Base-by-base conservation (phyloP, 106 monocot genomes). In the Dendrobium huoshanense region DNA sequence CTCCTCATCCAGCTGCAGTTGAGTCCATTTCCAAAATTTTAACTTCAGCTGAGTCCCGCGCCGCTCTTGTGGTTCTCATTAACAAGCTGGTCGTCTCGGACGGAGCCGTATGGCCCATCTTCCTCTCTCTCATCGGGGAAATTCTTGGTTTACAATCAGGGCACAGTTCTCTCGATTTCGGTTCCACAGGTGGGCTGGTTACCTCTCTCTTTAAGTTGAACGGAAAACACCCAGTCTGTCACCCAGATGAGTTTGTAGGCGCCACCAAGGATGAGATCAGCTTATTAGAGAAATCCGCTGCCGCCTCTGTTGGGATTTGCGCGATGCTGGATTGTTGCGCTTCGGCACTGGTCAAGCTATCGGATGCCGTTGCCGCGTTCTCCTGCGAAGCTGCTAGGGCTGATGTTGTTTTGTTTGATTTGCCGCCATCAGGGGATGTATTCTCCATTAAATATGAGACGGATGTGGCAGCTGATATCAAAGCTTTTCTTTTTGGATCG, bases 341-440 rank as follows among this genome's bases (percentile, higher is more conserved):
- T 0, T 87, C 92, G 3, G 82, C 84, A 4, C 67, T 99, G 47
- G 61, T 80, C 10, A 86, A 75, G 58, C 64, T 95, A 6, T 77
- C 84, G 16, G 98, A 99, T 67, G 91, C 90, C 13, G 95, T 91
- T 55, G 95, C 93, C 0, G 95, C 95, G 1, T 70, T 99, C 48
- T 93, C 98, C 1, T 95, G 91, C 68, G 98, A 99, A 83, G 98
- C 90, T 0, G 84, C 86, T 18, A 85, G 83, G 55, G 90, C 82
- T 73, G 91, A 91, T 33, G 48, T 73, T 11, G 78, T 79, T 15
- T 74, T 83, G 15, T 95, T 95, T 29, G 95, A 95, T 73, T 88
- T 82, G 72, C 73, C 87, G 0, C 78, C 80, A 2, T 95, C 98
- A 2, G 91, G 93, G 0, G 98, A 95, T 67, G 95, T 89, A 0